A percentile compares a stretch with the other conserved stretches of the same genome.
These are phyloP conservation scores for Ceratobasidium sp. DNA, from an alignment of 1,284 basidiomycete species.

Conservation along the genomic window DNA sequence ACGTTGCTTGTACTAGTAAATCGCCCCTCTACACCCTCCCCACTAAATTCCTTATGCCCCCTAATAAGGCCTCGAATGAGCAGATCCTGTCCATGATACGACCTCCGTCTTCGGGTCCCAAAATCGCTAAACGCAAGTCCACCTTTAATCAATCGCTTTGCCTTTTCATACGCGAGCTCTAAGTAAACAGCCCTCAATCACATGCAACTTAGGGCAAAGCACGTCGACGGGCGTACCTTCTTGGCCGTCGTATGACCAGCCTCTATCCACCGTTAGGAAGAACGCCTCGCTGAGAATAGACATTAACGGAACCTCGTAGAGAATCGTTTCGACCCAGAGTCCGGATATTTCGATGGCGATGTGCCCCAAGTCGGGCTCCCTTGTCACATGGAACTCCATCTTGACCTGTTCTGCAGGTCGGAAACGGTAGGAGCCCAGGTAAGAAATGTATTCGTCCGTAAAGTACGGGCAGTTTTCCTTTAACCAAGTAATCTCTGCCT, in stretches of 20 bases:
- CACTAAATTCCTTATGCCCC: conserved; percentile 63
- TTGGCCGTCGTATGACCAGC: conserved; percentile 87
- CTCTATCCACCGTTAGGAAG: conserved; percentile 70
- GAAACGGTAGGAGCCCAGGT: conserved; percentile 73
- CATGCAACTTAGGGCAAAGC: neutral
- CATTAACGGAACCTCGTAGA: conserved; percentile 98
- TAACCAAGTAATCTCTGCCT: conserved; percentile 75
- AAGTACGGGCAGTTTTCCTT: conserved; percentile 77
- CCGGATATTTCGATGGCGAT: conserved; percentile 79
- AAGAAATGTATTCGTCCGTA: conserved; percentile 74
- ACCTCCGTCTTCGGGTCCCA: conserved; percentile 87
- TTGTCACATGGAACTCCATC: conserved; percentile 66
- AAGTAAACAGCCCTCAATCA: conserved; percentile 53
- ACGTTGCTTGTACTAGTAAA: conserved; percentile 91
- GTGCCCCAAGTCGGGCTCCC: conserved; percentile 62
- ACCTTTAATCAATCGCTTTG: conserved; percentile 65
- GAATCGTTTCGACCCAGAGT: conserved; percentile 86
- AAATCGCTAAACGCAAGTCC: conserved; percentile 89
- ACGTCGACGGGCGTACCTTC: conserved; percentile 58
- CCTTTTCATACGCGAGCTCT: conserved; percentile 75
- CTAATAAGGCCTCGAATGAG: conserved; percentile 74
- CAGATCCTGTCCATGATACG: conserved; percentile 78
- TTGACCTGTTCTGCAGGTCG: conserved; percentile 78
- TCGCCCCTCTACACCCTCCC: conserved; percentile 57
- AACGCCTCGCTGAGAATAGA: conserved; percentile 82